Percentiles rank a stretch among this genome's conserved stretches.
phyloP scores from a whole-genome alignment of 2,329 filamentous ascomycete species.

The Colletotrichum sp. region DNA sequence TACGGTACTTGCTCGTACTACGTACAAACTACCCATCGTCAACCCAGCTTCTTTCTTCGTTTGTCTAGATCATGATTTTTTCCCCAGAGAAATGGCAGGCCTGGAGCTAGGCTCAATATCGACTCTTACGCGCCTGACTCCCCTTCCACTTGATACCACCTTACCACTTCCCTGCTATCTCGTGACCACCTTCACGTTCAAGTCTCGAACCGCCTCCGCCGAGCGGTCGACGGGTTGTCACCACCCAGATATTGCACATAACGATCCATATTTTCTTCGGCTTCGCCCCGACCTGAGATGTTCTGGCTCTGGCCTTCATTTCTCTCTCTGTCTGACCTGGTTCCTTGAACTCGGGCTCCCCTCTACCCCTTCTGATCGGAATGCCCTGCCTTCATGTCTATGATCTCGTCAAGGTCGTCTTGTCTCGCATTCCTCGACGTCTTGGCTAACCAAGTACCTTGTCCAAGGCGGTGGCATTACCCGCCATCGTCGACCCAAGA shows the following conservation, averaged over 20 bases:
- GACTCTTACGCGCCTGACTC: background rate
- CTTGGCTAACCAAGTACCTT: background rate
- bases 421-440: slow-evolving; percentile 11
- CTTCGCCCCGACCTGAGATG: background rate
- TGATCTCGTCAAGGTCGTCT: background rate
- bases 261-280: background rate
- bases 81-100: background rate
- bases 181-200: background rate
- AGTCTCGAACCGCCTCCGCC: background rate
- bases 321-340: background rate
- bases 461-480: background rate
- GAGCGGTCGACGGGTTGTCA: background rate
- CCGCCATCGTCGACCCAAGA: background rate
- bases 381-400: slow-evolving; percentile 16
- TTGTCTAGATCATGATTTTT: background rate
- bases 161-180: background rate
- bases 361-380: background rate
- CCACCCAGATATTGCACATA: background rate
- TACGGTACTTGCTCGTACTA: background rate
- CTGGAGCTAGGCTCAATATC: background rate
- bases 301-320: background rate
- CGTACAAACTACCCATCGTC: background rate
- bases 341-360: background rate
- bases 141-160: background rate
- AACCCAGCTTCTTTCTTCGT: background rate